Percentiles rank a stretch among this genome's conserved stretches.
phyloP scores from a whole-genome alignment of 768 basidiomycete genomes.

The Leccinum variicolor region DNA sequence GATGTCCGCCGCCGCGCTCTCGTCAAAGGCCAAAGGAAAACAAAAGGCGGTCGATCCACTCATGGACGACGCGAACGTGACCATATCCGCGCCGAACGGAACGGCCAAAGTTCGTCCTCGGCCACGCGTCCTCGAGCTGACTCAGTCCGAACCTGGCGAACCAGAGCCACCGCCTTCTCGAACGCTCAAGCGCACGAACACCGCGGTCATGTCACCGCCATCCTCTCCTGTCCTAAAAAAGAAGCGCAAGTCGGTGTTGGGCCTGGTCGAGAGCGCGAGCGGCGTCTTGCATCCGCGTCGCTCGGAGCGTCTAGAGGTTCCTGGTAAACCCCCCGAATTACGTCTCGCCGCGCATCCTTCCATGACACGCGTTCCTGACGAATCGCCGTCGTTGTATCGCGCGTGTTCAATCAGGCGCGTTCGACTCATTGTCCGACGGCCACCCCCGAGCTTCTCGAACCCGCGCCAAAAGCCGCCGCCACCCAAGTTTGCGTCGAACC shows the following conservation, averaged over 20 bases:
- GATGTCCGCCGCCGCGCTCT: conserved; percentile 5
- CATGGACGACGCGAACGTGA: conserved; percentile 6
- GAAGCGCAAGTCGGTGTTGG: conserved; percentile 23
- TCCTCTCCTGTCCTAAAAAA: conserved; percentile 20
- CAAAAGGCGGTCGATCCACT: conserved; percentile 26
- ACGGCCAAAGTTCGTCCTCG: conserved; percentile 6
- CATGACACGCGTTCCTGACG: not conserved
- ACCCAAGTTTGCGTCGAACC: conserved; percentile 49
- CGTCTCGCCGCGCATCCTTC: not conserved
- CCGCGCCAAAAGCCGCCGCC: conserved; percentile 63
- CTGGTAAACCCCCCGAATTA: conserved; percentile 10
- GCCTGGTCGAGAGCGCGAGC: conserved; percentile 3
- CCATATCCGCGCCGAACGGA: conserved; percentile 15
- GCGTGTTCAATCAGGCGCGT: conserved; percentile 52
- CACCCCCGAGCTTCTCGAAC: conserved; percentile 57
- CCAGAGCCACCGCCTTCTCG: conserved; percentile 8
- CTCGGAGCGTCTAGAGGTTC: conserved; percentile 18
- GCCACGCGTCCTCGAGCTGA: conserved; percentile 1
- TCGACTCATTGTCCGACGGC: conserved; percentile 61
- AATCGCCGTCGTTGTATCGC: conserved; percentile 7
- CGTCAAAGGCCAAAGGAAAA: conserved; percentile 31
- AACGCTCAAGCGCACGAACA: conserved; percentile 27
- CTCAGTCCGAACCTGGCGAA: conserved; percentile 3
- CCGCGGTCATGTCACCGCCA: conserved; percentile 18
- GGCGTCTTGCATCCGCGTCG: conserved; percentile 11